Evolutionary conservation across 1,139 yeast species (phyloP).

Genomic region (Candida frijolesensis): DNA sequence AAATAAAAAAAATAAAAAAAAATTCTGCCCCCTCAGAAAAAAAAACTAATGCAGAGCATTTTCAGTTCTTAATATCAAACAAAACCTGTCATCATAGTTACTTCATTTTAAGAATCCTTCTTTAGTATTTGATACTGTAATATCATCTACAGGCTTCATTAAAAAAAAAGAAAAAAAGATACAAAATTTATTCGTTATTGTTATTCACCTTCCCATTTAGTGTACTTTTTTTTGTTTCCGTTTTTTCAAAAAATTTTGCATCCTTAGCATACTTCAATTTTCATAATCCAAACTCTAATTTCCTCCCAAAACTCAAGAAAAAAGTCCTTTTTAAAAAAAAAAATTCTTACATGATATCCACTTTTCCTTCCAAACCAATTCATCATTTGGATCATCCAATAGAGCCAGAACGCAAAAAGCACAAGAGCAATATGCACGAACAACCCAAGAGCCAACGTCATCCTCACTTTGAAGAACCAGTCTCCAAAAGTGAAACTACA

Average conservation of each 20-base stretch:
- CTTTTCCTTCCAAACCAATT: conserved; percentile 5
- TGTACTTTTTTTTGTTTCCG: background rate
- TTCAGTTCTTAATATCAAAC: background rate
- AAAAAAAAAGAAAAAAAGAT: background rate
- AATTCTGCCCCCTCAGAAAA: background rate
- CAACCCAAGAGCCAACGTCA: conserved; percentile 2
- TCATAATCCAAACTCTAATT: background rate
- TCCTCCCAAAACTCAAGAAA: background rate
- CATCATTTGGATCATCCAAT: conserved; percentile 8
- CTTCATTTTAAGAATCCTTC: background rate
- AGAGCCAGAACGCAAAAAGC: conserved; percentile 10
- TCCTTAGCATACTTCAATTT: background rate
- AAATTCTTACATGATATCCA: conserved; percentile 2
- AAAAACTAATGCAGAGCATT: conserved; percentile 1
- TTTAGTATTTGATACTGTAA: background rate
- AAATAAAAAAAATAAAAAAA: background rate
- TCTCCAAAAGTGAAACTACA: background rate
- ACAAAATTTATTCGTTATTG: background rate
- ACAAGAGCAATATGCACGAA: conserved; percentile 3
- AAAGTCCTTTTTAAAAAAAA: background rate
- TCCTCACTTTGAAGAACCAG: background rate
- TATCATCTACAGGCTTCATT: background rate
- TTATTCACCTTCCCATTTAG: background rate
- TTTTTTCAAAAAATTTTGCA: background rate
- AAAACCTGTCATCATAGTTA: background rate